These are phyloP conservation scores for Aureobasidium sp. DNA, from an alignment of 2,329 filamentous ascomycete species.

Conservation along the genomic window DNA sequence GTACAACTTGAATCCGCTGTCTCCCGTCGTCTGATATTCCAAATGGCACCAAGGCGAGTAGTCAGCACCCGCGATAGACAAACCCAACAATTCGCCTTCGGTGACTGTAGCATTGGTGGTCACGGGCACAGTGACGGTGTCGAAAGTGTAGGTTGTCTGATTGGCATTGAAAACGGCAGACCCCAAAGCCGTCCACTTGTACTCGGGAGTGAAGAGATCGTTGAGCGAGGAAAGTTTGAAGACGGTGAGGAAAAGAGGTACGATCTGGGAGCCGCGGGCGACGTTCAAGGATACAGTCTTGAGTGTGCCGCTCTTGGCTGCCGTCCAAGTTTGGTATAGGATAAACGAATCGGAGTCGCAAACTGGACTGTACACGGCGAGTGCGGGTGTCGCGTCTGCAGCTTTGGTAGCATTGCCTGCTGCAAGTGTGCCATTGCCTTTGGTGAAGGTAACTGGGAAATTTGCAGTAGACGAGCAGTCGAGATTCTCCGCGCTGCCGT, in stretches of 20 bases:
- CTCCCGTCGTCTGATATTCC: conserved; percentile 15
- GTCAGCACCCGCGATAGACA: conserved; percentile 18
- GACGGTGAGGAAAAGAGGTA: conserved; percentile 18
- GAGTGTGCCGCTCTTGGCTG: conserved; percentile 17
- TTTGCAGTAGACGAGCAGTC: conserved; percentile 17
- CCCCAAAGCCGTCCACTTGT: conserved; percentile 19
- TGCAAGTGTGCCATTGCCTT: conserved; percentile 13
- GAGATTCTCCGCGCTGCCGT: conserved; percentile 19
- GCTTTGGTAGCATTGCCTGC: conserved; percentile 15
- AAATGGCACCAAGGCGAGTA: conserved; percentile 22
- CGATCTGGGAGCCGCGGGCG: conserved; percentile 16
- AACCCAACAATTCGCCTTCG: conserved; percentile 18
- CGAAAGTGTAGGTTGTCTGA: conserved; percentile 18
- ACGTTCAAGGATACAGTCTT: conserved; percentile 19
- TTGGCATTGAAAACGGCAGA: conserved; percentile 17
- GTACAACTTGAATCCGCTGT: conserved; percentile 14
- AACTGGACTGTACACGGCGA: conserved; percentile 19
- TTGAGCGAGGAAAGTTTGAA: conserved; percentile 20
- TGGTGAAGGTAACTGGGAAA: conserved; percentile 17
- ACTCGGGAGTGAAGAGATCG: conserved; percentile 18
- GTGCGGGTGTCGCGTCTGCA: conserved; percentile 15
- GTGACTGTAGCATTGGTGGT: conserved; percentile 19
- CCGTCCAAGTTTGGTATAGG: conserved; percentile 21
- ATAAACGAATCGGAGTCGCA: conserved; percentile 21
- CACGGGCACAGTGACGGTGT: conserved; percentile 16